These are phyloP conservation scores for Cladosporium sp. DNA, from an alignment of 2,329 filamentous ascomycete genomes.

Conservation along the genomic window DNA sequence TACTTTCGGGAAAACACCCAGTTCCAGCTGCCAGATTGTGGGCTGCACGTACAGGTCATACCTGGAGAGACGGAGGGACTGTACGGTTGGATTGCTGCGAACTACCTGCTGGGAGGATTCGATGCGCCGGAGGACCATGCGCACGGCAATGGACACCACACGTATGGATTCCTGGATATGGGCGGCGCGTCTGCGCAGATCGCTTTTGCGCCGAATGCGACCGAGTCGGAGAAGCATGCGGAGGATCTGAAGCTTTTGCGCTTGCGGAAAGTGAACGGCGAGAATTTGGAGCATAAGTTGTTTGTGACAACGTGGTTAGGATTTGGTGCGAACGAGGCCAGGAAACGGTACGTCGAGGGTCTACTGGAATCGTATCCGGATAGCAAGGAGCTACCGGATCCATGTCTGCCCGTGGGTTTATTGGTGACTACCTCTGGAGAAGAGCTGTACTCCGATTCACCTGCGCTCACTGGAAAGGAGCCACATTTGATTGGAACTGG, in stretches of 20 bases:
- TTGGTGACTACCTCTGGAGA: slow-evolving; percentile 73
- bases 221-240: slow-evolving; percentile 85
- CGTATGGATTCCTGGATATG: slow-evolving; percentile 98
- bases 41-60: slow-evolving; percentile 88
- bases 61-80: slow-evolving; percentile 92
- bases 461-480: slow-evolving; percentile 38
- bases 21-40: slow-evolving; percentile 89
- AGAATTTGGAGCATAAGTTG: slow-evolving; percentile 76
- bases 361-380: slow-evolving; percentile 68
- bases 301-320: slow-evolving; percentile 97
- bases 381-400: slow-evolving; percentile 80
- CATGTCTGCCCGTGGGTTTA: slow-evolving; percentile 81
- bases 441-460: slow-evolving; percentile 42
- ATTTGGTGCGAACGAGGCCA: slow-evolving; percentile 93
- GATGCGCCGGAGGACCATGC: slow-evolving; percentile 72
- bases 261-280: slow-evolving; percentile 79
- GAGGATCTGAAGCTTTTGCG: slow-evolving; percentile 86
- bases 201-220: slow-evolving; percentile 91
- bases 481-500: slow-evolving; percentile 78
- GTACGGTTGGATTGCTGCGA: slow-evolving; percentile 96
- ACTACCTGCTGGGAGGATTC: slow-evolving; percentile 91
- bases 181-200: slow-evolving; percentile 97
- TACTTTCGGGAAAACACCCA: slow-evolving; percentile 76
- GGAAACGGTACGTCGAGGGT: slow-evolving; percentile 77
- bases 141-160: slow-evolving; percentile 86